Evolutionary conservation across 2,329 filamentous ascomycete species (phyloP).

Genomic region (Aspergillus fischeri): DNA sequence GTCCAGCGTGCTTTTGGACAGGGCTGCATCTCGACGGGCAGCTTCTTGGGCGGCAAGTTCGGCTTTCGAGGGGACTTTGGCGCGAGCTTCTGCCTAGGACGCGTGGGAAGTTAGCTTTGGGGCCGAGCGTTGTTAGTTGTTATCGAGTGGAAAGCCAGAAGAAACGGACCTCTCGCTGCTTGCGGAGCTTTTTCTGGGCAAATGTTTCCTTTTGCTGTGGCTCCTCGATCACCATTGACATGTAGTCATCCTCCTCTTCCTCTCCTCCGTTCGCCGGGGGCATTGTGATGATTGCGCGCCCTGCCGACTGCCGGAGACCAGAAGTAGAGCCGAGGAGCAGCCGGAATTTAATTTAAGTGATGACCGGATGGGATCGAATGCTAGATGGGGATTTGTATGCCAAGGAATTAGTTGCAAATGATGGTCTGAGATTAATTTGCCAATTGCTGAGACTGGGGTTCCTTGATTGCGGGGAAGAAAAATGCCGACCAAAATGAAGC

Average conservation of each 20-base stretch:
- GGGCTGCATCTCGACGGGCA: slow-evolving; percentile 67
- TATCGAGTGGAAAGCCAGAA: slow-evolving; percentile 3
- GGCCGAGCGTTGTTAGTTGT: slow-evolving; percentile 53
- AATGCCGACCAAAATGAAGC: neutral
- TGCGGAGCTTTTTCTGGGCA: slow-evolving; percentile 54
- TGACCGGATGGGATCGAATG: neutral
- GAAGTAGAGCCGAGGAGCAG: neutral
- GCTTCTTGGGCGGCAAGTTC: slow-evolving; percentile 73
- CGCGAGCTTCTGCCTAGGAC: slow-evolving; percentile 60
- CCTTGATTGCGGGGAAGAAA: neutral
- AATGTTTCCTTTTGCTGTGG: slow-evolving; percentile 58
- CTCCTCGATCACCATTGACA: slow-evolving; percentile 88
- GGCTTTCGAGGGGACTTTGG: slow-evolving; percentile 68
- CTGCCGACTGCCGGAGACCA: neutral
- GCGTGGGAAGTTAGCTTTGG: slow-evolving; percentile 22
- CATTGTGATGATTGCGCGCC: slow-evolving; percentile 2
- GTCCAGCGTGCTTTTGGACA: slow-evolving; percentile 69
- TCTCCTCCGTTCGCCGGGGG: slow-evolving; percentile 7
- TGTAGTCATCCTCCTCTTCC: slow-evolving; percentile 88
- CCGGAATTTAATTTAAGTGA: neutral
- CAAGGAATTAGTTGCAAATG: neutral
- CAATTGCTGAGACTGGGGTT: neutral
- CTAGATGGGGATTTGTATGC: neutral
- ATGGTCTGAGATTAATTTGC: neutral
- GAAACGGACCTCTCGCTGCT: slow-evolving; percentile 46